A percentile compares a stretch with the other conserved stretches of the same genome.
phyloP scores from a whole-genome alignment of 2,329 filamentous ascomycete species.

The Cladosporium sp. region DNA sequence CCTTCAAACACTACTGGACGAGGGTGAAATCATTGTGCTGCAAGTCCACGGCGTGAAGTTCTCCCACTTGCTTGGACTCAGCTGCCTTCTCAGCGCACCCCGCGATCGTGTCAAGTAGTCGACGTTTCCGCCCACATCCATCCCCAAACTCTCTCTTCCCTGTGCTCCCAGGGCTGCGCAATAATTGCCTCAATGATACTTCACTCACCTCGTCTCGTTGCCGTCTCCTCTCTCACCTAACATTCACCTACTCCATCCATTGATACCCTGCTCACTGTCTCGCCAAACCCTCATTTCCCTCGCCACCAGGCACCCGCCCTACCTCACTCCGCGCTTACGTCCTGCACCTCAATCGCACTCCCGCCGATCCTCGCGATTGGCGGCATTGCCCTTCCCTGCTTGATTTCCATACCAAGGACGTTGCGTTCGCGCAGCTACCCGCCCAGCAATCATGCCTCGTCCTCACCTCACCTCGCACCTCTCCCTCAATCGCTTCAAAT shows the following conservation, averaged over 20 bases:
- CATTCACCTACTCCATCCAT: too few species aligned
- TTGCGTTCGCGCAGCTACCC: not conserved
- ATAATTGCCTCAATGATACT: not conserved
- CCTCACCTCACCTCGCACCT: slow-evolving; percentile 10
- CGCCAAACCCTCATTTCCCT: too few species aligned
- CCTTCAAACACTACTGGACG: too few species aligned
- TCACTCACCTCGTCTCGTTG: not conserved
- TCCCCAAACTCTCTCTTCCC: not conserved
- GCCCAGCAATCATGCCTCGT: slow-evolving; percentile 8
- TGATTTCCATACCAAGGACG: not conserved
- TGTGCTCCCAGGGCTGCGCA: not conserved
- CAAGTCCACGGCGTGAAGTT: too few species aligned
- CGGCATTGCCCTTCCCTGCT: not conserved
- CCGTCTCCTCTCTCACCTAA: not conserved
- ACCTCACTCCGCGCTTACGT: not conserved
- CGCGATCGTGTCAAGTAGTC: too few species aligned
- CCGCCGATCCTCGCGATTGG: slow-evolving; percentile 10
- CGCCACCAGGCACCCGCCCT: too few species aligned
- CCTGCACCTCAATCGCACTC: not conserved
- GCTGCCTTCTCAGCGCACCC: too few species aligned
- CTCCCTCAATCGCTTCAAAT: slow-evolving; percentile 13
- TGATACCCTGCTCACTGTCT: too few species aligned
- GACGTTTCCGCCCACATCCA: not conserved
- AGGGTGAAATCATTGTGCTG: too few species aligned
- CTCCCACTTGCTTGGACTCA: too few species aligned